Evolutionary conservation across 352 stramenopile genomes (phyloP), one percentile per base, ranked within the genome.

Genomic region (Phytophthora melonis): DNA sequence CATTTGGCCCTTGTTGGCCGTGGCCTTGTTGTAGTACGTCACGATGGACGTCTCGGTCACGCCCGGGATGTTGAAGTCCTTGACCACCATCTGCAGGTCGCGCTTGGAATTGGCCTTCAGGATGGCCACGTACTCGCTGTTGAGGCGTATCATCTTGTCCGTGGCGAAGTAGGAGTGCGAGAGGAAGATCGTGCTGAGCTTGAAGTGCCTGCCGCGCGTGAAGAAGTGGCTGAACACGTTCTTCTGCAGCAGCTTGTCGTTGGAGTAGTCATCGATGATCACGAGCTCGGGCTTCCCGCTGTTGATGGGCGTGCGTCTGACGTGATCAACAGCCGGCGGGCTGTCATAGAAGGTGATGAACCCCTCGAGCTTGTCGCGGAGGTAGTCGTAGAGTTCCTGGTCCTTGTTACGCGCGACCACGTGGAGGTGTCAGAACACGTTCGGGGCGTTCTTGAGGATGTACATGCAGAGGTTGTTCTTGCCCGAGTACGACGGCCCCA

Each of bases 311-410:
- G 62, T 68, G 43, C 32, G 62, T 3, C 62, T 23, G 0, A 68
- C 55, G 21, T 69, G 62, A 62, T 69, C 53, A 34, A 63, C 62
- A 6, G 9, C 57, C 6, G 62, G 62, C 36, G 52, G 34, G 3
- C 10, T 69, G 34, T 77, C 45, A 6, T 52, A 50, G 53, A 63
- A 69, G 23, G 23, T 23, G n/a, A 52, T 52, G n/a, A 70, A 70
- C 3, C 57, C 70, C 10, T 74, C 63, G 1, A 78, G 16, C 56
- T 78, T 78, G 7, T 78, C 70, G 11, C 58, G 57, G 0, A 78
- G 47, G 25, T 70, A 74, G 2, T 74, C 58, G 18, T 74, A 78
- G 3, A 77, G 45, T 11, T 64, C 41, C 25, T 77, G 70, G 9
- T 73, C 32, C 5, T 53, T 65, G 60, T 73, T 77, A 3, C 66